A percentile compares a stretch with the other conserved stretches of the same genome.
phyloP scores from a whole-genome alignment of 2,329 filamentous ascomycete genomes.

The Aureobasidium musti region DNA sequence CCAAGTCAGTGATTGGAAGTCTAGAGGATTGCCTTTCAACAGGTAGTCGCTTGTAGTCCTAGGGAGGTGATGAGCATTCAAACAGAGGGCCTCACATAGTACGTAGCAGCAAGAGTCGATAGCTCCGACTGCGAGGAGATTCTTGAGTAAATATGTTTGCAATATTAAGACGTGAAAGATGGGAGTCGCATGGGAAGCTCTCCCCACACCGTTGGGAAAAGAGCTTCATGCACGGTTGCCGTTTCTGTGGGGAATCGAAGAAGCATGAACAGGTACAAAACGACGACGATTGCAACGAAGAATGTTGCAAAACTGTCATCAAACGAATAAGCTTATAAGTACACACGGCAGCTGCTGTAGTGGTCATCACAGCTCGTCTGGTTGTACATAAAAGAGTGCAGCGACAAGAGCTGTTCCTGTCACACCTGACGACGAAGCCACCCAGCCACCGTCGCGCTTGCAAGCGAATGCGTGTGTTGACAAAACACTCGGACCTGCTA shows the following conservation, averaged over 20 bases:
- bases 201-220: slow-evolving; percentile 21
- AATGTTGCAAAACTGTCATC: not conserved
- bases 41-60: too few species aligned
- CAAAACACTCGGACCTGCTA: slow-evolving; percentile 23
- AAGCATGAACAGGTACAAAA: slow-evolving; percentile 4
- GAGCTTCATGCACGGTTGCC: slow-evolving; percentile 7
- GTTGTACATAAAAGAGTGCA: not conserved
- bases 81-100: too few species aligned
- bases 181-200: not conserved
- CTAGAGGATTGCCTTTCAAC: not conserved
- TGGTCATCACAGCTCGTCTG: not conserved
- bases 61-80: too few species aligned
- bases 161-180: not conserved
- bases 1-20: not conserved
- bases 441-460: slow-evolving; percentile 25
- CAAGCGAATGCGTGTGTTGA: slow-evolving; percentile 23
- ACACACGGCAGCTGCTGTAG: not conserved
- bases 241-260: slow-evolving; percentile 4
- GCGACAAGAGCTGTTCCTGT: not conserved
- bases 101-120: too few species aligned
- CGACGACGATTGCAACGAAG: slow-evolving; percentile 11
- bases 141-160: not conserved
- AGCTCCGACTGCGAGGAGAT: not conserved
- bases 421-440: slow-evolving; percentile 14
- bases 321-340: not conserved